Evolutionary conservation across 495 filamentous ascomycete genomes (phyloP).

Genomic region (Neurospora cerealis): DNA sequence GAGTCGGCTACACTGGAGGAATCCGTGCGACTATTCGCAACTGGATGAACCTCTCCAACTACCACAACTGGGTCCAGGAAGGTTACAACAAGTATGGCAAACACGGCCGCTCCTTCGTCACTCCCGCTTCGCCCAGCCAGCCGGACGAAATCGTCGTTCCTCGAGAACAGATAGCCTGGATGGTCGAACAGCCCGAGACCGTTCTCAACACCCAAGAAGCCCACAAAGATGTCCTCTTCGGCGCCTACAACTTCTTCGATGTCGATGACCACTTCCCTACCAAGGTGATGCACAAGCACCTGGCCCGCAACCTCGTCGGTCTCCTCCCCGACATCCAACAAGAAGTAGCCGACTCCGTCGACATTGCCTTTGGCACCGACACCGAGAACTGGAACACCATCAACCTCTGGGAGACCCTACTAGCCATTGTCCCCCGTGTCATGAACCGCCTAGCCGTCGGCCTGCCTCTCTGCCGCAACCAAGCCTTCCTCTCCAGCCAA

Average conservation of each 20-base stretch:
- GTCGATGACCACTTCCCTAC: conserved; percentile 21
- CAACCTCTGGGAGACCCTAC: conserved; percentile 25
- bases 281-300: conserved; percentile 24
- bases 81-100: conserved; percentile 29
- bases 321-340: conserved; percentile 25
- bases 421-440: conserved; percentile 21
- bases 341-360: conserved; percentile 20
- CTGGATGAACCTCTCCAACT: conserved; percentile 18
- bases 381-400: conserved; percentile 23
- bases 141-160: conserved; percentile 27
- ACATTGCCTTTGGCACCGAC: conserved; percentile 20
- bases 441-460: conserved; percentile 26
- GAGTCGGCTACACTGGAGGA: conserved; percentile 20
- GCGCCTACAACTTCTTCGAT: conserved; percentile 24
- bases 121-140: conserved; percentile 19
- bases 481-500: conserved; percentile 18
- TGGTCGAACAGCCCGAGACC: conserved; percentile 27
- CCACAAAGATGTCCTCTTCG: conserved; percentile 21
- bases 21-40: conserved; percentile 19
- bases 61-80: conserved; percentile 20
- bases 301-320: conserved; percentile 21
- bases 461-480: conserved; percentile 14
- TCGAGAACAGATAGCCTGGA: conserved; percentile 23
- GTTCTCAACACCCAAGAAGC: conserved; percentile 20
- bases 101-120: conserved; percentile 21